These are phyloP conservation scores for Penicillium argentinense DNA, from an alignment of 495 filamentous ascomycete genomes.

Conservation along the genomic window DNA sequence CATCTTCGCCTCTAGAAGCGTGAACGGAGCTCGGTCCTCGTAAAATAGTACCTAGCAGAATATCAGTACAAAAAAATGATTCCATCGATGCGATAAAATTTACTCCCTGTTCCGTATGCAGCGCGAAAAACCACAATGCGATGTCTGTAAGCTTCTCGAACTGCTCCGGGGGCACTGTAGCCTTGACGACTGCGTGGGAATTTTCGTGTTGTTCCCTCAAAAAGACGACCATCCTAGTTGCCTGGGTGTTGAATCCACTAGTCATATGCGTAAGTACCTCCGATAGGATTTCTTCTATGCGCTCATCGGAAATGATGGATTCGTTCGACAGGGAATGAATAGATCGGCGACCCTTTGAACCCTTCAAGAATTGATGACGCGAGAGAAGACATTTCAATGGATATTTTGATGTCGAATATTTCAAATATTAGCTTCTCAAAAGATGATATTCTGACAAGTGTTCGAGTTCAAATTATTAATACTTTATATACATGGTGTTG, in stretches of 20 bases:
- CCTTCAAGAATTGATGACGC: constrained; percentile 21
- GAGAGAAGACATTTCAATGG: not conserved
- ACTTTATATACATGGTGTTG: not conserved
- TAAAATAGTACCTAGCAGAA: constrained; percentile 58
- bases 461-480: too few relatives aligned
- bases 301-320: constrained; percentile 29
- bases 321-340: constrained; percentile 28
- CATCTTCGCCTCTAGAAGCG: constrained; percentile 52
- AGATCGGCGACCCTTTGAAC: constrained; percentile 29
- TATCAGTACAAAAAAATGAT: not conserved
- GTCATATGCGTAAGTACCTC: constrained; percentile 25
- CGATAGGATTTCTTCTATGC: constrained; percentile 28
- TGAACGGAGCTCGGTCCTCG: constrained; percentile 54
- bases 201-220: constrained; percentile 31
- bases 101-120: constrained; percentile 20
- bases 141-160: constrained; percentile 37
- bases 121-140: constrained; percentile 14
- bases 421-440: not conserved
- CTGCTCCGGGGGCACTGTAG: constrained; percentile 48
- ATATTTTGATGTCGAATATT: too few relatives aligned
- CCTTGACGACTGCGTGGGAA: constrained; percentile 33
- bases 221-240: constrained; percentile 29
- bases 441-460: not conserved
- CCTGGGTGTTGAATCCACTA: constrained; percentile 32
- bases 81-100: not conserved